Conservation (phyloP, 140 eudicot genomes). For the Stevia rebaudiana region DNA sequence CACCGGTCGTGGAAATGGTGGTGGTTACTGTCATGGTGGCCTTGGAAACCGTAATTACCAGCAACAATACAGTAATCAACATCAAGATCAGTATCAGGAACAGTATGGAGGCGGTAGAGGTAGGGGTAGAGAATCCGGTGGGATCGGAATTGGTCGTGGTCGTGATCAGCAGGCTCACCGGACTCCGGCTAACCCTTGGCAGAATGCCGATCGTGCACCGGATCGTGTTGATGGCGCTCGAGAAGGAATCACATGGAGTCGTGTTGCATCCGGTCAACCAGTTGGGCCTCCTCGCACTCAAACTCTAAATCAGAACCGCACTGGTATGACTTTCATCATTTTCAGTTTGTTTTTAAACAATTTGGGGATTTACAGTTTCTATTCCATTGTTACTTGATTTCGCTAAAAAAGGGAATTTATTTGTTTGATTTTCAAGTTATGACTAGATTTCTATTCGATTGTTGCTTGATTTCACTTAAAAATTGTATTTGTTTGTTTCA, state of each 20-base stretch:
- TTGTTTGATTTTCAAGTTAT: too few species aligned
- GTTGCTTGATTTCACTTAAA: neutral
- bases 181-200: slow-evolving; percentile 8
- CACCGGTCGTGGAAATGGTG: neutral
- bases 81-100: slow-evolving; percentile 3
- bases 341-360: neutral
- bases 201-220: slow-evolving; percentile 6
- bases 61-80: neutral
- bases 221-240: slow-evolving; percentile 18
- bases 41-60: neutral
- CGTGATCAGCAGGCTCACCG: neutral
- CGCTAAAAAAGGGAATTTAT: neutral
- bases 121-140: slow-evolving; percentile 7
- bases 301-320: neutral
- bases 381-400: neutral
- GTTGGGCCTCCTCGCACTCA: neutral
- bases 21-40: slow-evolving; percentile 9
- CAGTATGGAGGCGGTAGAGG: slow-evolving; percentile 15
- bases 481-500: neutral
- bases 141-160: neutral
- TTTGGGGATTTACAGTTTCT: neutral
- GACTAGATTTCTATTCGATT: neutral
- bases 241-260: neutral
- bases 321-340: neutral
- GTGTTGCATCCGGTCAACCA: slow-evolving; percentile 7